Evolutionary conservation across 2,329 filamentous ascomycete species (phyloP).

Genomic region (Clonostachys rhizophaga): DNA sequence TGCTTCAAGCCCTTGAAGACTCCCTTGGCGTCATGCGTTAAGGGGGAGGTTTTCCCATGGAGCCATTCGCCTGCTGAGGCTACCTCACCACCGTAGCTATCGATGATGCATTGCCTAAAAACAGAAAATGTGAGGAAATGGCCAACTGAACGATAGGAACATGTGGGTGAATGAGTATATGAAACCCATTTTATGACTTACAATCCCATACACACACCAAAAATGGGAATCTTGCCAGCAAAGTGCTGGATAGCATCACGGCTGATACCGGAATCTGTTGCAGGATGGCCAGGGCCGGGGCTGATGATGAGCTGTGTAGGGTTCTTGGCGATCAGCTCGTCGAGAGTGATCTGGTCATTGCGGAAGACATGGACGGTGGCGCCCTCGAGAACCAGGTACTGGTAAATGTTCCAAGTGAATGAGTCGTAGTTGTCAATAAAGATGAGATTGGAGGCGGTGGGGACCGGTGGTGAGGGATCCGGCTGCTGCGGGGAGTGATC

Average conservation of each 20-base stretch:
- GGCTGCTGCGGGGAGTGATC: conserved; percentile 89
- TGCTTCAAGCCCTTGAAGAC: conserved; percentile 80
- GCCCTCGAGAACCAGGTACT: conserved; percentile 95
- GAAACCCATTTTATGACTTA: conserved; percentile 35
- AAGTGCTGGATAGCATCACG: conserved; percentile 89
- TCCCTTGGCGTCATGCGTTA: conserved; percentile 88
- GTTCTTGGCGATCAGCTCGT: conserved; percentile 76
- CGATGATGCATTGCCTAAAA: conserved; percentile 84
- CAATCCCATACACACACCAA: conserved; percentile 99
- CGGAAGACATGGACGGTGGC: conserved; percentile 85
- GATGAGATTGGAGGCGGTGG: conserved; percentile 83
- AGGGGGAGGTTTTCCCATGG: conserved; percentile 91
- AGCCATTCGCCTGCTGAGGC: conserved; percentile 92
- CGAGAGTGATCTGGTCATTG: conserved; percentile 85
- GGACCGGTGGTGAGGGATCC: conserved; percentile 64
- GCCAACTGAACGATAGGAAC: not conserved
- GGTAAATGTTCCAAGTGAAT: conserved; percentile 99
- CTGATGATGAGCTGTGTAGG: conserved; percentile 94
- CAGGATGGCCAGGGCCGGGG: conserved; percentile 89
- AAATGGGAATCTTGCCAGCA: conserved; percentile 86
- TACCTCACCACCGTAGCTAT: conserved; percentile 87
- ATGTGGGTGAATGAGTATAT: not conserved
- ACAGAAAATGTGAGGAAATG: conserved; percentile 2
- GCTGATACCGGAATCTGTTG: conserved; percentile 88
- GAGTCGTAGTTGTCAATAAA: conserved; percentile 99